Percentiles rank a stretch among this genome's conserved stretches.
Evolutionary conservation across 2,329 filamentous ascomycete species (phyloP).

Genomic region (Botrytis medusae): DNA sequence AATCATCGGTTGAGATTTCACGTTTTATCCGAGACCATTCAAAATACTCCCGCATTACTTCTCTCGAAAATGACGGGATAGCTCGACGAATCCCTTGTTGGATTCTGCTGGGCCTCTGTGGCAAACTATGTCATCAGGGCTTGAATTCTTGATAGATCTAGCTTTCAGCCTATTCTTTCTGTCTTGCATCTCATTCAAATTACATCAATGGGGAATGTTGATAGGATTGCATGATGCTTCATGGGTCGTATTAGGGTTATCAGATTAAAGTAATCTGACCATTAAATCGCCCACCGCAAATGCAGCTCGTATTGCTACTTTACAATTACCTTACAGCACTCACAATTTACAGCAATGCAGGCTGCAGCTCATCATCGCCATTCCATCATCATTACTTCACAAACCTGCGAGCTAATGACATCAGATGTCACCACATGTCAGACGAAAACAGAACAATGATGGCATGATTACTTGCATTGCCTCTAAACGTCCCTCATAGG

Average conservation of each 20-base stretch:
- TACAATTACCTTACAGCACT: neutral
- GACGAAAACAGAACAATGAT: neutral
- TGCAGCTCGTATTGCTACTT: neutral
- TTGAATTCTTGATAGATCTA: neutral
- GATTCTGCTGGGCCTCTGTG: neutral
- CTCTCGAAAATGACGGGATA: neutral
- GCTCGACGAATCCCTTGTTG: neutral
- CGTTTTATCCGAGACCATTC: neutral
- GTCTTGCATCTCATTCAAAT: neutral
- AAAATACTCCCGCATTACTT: neutral
- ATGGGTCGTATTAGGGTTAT: neutral
- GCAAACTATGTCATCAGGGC: conserved; percentile 13
- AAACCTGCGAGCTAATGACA: conserved; percentile 7
- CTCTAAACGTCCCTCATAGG: neutral
- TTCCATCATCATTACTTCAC: neutral
- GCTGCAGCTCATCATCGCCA: neutral
- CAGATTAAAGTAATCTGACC: neutral
- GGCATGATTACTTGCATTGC: neutral
- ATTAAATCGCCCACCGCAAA: neutral
- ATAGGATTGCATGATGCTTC: neutral
- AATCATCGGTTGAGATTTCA: neutral
- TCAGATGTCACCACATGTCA: neutral
- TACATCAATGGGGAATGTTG: neutral
- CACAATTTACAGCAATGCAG: neutral
- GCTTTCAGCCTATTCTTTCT: neutral